Evolutionary conservation across 768 basidiomycete genomes (phyloP), one percentile per base, ranked within the genome.

Genomic region (Filobasidium floriforme): DNA sequence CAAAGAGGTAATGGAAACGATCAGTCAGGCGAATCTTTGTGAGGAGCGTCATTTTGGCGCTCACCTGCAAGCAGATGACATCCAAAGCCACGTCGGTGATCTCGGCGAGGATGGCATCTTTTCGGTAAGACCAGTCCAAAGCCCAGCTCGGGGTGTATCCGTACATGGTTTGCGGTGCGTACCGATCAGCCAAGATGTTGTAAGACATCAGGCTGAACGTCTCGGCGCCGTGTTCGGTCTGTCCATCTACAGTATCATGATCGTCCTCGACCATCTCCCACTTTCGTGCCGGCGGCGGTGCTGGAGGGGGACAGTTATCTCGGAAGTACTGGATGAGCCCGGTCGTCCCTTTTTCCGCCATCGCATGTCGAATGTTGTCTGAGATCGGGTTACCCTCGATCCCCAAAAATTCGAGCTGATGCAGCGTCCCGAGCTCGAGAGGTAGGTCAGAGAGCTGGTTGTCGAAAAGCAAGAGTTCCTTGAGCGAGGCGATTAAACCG

Each of bases 81-180:
- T 99, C 96, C 63, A 89, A 84, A 46, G 88, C 84, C 69, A 89
- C 86, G 70, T 84, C 84, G 77, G 87, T 82, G 59, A 97, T 82
- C 80, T 99, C 93, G 41, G 86, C 84, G 70, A 96, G 75, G 69
- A 99, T 91, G 66, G 88, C 81, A 62, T 90, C 88, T 79, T 89
- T 92, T 67, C 96, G 85, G 75, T 92, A 97, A 54, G 88, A 85
- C 96, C 96, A 99, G n/a, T 85, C 82, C 44, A 99, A 82, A 0
- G 96, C 96, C 94, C 96, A 98, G 0, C 87, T 83, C 0, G 96
- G 96, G 0, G 96, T 98, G 79, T 99, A 99, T 1, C 91, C 92
- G 76, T 98, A 99, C 77, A 93, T 79, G 70, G 85, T 82, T 71
- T 88, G 85, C 37, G 93, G 92, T 15, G 96, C 96, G 72, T 85